Percentiles rank a stretch among this genome's conserved stretches.
Evolutionary conservation across 78 protist genomes (phyloP).

Genomic region (Paulinella micropora): DNA sequence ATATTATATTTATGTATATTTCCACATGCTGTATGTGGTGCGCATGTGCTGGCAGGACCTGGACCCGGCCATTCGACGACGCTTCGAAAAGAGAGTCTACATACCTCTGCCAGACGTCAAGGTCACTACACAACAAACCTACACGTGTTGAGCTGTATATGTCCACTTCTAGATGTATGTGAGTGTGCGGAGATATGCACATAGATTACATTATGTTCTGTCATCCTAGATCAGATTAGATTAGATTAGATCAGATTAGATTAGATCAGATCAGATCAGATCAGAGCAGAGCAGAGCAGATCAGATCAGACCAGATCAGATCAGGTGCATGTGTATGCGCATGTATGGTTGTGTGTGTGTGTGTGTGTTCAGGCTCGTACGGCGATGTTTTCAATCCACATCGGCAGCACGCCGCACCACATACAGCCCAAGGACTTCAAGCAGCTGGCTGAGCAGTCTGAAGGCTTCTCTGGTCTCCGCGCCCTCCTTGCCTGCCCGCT

Average conservation of each 20-base stretch:
- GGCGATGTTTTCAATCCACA: not conserved
- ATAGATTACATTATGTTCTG: too few species aligned
- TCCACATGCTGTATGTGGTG: too few species aligned
- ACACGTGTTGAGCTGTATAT: not conserved
- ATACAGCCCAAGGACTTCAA: conserved; percentile 31
- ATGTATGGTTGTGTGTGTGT: not conserved
- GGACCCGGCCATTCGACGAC: conserved; percentile 83
- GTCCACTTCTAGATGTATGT: not conserved
- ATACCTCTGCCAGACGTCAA: conserved; percentile 67
- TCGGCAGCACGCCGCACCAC: conserved; percentile 44
- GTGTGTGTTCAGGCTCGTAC: not conserved
- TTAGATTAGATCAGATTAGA: too few species aligned
- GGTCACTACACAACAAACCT: conserved; percentile 45
- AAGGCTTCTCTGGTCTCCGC: conserved; percentile 26
- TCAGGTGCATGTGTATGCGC: not conserved
- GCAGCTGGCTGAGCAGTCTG: conserved; percentile 54
- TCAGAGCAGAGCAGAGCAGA: too few species aligned
- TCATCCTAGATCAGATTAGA: too few species aligned
- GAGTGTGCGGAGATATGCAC: not conserved
- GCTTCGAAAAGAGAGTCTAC: conserved; percentile 64
- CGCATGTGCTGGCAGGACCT: too few species aligned
- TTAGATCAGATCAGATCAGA: too few species aligned
- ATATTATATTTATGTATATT: too few species aligned
- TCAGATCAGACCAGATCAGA: too few species aligned
- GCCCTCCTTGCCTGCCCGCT: too few species aligned